phyloP scores from a whole-genome alignment of 768 basidiomycete genomes.

The Macrolepiota albuminosa region DNA sequence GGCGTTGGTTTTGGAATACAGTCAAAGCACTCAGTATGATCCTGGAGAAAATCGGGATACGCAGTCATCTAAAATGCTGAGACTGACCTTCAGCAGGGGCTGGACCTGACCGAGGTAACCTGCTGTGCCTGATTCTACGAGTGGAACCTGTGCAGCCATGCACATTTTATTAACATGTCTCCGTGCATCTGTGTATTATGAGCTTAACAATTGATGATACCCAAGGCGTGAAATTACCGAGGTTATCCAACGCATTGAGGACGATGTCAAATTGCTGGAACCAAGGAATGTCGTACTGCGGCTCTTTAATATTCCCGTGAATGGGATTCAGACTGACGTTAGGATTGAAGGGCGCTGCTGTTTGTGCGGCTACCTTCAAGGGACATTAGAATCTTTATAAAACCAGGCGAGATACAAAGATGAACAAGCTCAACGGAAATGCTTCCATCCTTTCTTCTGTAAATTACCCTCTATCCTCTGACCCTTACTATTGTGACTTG shows the following conservation, averaged over 20 bases:
- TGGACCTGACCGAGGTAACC: constrained; percentile 98
- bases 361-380: constrained; percentile 72
- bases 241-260: constrained; percentile 93
- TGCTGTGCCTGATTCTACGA: constrained; percentile 95
- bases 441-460: not conserved
- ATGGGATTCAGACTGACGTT: constrained; percentile 84
- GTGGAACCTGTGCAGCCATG: constrained; percentile 83
- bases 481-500: not conserved
- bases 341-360: constrained; percentile 82
- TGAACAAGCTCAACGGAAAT: not conserved
- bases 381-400: not conserved
- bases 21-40: constrained; percentile 91
- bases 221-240: constrained; percentile 51
- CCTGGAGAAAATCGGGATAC: constrained; percentile 36
- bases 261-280: constrained; percentile 89
- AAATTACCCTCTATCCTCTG: not conserved
- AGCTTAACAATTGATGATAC: not conserved
- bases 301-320: constrained; percentile 94
- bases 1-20: constrained; percentile 91
- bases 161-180: constrained; percentile 98
- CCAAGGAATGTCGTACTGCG: constrained; percentile 86
- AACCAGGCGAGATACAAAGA: not conserved
- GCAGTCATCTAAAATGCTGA: not conserved
- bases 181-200: constrained; percentile 63
- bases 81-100: constrained; percentile 75